Evolutionary conservation across 805 yeast genomes (phyloP).

Genomic region (Candida nonsorbophila): DNA sequence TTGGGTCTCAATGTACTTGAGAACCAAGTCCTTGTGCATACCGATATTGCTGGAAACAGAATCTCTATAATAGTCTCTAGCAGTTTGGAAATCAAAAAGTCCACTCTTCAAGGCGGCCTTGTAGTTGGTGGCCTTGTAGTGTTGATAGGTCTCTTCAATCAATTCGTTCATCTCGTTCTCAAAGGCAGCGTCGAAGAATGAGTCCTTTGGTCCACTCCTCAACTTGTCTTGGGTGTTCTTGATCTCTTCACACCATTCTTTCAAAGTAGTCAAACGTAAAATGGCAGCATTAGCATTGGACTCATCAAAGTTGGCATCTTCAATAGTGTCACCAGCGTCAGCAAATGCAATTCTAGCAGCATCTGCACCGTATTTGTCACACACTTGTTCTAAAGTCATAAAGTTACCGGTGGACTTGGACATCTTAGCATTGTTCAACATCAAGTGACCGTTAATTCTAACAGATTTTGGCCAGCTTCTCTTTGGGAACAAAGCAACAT

Average conservation of each 20-base stretch:
- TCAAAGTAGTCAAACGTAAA: constrained; percentile 82
- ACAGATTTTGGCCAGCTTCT: constrained; percentile 91
- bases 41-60: constrained; percentile 45
- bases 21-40: constrained; percentile 81
- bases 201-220: constrained; percentile 43
- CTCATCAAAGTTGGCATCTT: constrained; percentile 98
- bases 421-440: constrained; percentile 96
- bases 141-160: constrained; percentile 66
- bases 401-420: constrained; percentile 97
- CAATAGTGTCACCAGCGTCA: constrained; percentile 96
- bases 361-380: constrained; percentile 92
- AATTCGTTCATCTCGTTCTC: constrained; percentile 89
- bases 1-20: constrained; percentile 82
- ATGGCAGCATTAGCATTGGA: constrained; percentile 96
- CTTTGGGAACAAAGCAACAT: constrained; percentile 89
- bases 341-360: constrained; percentile 96
- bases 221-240: constrained; percentile 46
- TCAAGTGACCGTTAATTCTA: constrained; percentile 91
- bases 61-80: constrained; percentile 96
- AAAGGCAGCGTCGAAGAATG: constrained; percentile 82
- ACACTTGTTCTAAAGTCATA: constrained; percentile 80
- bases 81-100: constrained; percentile 87
- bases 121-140: constrained; percentile 69
- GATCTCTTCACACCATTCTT: constrained; percentile 91
- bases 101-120: constrained; percentile 89